phyloP scores from a whole-genome alignment of 2,329 filamentous ascomycete genomes.

The Neofusicoccum parvum region DNA sequence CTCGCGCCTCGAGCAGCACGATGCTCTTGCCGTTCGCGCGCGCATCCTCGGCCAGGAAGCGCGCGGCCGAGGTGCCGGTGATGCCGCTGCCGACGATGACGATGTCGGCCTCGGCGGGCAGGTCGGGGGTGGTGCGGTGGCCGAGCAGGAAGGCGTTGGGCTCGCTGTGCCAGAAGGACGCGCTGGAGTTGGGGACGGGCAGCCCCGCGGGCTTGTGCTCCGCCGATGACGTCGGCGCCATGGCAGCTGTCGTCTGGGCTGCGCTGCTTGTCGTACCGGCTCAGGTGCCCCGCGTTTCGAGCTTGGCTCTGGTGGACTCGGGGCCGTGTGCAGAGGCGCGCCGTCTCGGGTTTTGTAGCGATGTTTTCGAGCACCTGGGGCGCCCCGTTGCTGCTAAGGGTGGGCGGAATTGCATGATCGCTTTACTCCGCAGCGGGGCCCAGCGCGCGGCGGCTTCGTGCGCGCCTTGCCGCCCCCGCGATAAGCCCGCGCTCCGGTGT shows the following conservation, averaged over 20 bases:
- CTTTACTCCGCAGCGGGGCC: conserved; percentile 14
- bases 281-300: background rate
- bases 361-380: background rate
- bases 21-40: conserved; percentile 54
- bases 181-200: conserved; percentile 62
- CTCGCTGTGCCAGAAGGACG: conserved; percentile 74
- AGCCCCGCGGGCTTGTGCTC: conserved; percentile 43
- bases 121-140: conserved; percentile 65
- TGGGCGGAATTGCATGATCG: conserved; percentile 11
- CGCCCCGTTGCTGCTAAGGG: background rate
- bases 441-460: background rate
- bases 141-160: conserved; percentile 66
- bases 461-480: background rate
- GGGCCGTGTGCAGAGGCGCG: background rate
- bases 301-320: background rate
- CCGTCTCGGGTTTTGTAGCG: background rate
- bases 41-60: conserved; percentile 57
- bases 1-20: conserved; percentile 74
- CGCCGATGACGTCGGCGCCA: conserved; percentile 15
- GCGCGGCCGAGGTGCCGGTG: conserved; percentile 71
- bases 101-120: conserved; percentile 65
- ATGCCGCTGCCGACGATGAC: conserved; percentile 77
- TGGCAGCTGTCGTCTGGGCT: background rate
- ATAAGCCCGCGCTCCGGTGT: conserved; percentile 7
- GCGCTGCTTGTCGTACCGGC: background rate